Conservation (phyloP, 768 basidiomycete species). For the Suillus ampliporus region DNA sequence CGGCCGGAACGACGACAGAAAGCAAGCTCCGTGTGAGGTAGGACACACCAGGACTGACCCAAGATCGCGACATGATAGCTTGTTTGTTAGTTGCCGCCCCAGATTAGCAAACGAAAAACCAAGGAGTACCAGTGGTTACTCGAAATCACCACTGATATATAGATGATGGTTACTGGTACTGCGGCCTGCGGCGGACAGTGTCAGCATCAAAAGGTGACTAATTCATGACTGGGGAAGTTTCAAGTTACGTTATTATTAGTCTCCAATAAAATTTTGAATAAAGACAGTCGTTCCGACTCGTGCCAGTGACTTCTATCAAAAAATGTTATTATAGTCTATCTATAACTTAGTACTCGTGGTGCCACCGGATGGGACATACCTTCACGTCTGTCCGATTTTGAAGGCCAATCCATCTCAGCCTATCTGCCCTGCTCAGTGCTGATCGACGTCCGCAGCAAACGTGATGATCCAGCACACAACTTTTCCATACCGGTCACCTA, state of each 20-base stretch:
- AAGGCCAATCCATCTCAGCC: neutral
- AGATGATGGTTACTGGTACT: neutral
- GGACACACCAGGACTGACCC: constrained; percentile 28
- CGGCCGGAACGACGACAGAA: constrained; percentile 20
- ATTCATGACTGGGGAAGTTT: too few species aligned
- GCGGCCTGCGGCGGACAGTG: too few species aligned
- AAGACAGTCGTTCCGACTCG: too few species aligned
- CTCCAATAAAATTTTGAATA: too few species aligned
- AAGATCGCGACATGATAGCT: constrained; percentile 1
- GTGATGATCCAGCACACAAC: too few species aligned
- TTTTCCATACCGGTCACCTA: too few species aligned
- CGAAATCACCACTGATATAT: neutral
- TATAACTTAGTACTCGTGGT: too few species aligned
- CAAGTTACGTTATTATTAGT: too few species aligned
- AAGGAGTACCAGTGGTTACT: neutral
- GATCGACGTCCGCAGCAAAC: neutral
- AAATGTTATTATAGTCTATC: too few species aligned
- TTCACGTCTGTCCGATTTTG: neutral
- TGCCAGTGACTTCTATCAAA: too few species aligned
- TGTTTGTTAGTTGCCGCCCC: neutral
- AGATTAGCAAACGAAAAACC: neutral
- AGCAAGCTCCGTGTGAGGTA: constrained; percentile 22
- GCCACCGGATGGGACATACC: too few species aligned
- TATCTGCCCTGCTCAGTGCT: neutral
- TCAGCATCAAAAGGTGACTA: too few species aligned